Evolutionary conservation across 164 flowering plant genomes (phyloP).

Genomic region (Pachysandra terminalis): DNA sequence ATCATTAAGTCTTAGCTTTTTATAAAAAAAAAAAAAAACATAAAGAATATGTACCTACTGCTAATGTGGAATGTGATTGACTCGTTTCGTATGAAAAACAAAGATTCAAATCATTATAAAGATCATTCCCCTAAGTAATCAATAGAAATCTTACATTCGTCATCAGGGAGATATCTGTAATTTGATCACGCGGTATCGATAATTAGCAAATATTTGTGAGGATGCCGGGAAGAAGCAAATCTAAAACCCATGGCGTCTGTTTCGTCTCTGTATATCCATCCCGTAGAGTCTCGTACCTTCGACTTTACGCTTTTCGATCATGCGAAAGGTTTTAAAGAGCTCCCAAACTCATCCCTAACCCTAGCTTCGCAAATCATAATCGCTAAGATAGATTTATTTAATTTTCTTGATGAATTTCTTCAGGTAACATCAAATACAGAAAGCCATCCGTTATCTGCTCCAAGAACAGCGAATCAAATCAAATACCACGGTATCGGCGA

Average conservation of each 20-base stretch:
- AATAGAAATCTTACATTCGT: too few species aligned
- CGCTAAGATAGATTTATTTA: not conserved
- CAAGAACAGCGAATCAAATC: slow-evolving; percentile 1
- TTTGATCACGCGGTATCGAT: too few species aligned
- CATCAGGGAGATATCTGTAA: too few species aligned
- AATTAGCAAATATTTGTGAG: too few species aligned
- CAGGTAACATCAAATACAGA: slow-evolving; percentile 5
- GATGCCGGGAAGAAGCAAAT: slow-evolving; percentile 1
- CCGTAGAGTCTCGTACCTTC: not conserved
- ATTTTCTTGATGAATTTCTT: not conserved
- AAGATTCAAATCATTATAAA: too few species aligned
- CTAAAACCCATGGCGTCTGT: slow-evolving; percentile 13
- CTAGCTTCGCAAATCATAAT: not conserved
- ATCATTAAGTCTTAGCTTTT: too few species aligned
- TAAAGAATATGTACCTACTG: too few species aligned
- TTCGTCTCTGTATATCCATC: slow-evolving; percentile 11
- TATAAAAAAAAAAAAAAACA: too few species aligned
- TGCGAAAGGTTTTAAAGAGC: not conserved
- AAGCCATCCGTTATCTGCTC: slow-evolving; percentile 5
- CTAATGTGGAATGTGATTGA: too few species aligned
- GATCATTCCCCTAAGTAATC: too few species aligned
- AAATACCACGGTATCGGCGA: not conserved
- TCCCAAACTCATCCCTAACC: not conserved
- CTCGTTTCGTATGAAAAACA: too few species aligned
- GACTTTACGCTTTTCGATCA: not conserved